A percentile compares a stretch with the other conserved stretches of the same genome.
Evolutionary conservation across 2,329 filamentous ascomycete genomes (phyloP).

Genomic region (Aureobasidium sp.): DNA sequence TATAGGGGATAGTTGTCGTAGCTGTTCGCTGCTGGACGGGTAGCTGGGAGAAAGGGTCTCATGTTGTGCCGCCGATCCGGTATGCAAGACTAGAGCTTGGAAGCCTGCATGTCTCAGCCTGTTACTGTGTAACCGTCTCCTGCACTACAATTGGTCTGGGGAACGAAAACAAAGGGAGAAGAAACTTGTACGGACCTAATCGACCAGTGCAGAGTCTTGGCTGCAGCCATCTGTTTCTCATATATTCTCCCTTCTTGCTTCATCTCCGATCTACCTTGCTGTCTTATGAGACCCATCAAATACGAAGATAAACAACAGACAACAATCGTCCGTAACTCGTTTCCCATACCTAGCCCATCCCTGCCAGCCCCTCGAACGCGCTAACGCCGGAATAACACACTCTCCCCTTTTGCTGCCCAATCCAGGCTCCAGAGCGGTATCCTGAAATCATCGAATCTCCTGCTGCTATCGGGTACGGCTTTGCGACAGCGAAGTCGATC

Average conservation of each 20-base stretch:
- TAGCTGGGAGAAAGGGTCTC: constrained; percentile 1
- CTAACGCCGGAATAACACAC: background rate
- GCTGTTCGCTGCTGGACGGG: background rate
- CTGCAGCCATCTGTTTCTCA: background rate
- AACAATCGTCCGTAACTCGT: background rate
- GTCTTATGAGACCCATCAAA: background rate
- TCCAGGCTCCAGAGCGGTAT: background rate
- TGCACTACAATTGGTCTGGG: background rate
- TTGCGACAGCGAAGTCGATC: background rate
- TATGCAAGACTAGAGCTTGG: background rate
- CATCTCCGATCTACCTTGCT: background rate
- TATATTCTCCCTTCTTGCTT: background rate
- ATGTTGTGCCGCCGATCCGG: background rate
- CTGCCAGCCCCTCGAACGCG: background rate
- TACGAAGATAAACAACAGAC: background rate
- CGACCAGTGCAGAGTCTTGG: background rate
- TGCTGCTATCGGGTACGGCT: background rate
- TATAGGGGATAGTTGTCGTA: background rate
- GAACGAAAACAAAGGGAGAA: background rate
- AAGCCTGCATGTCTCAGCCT: constrained; percentile 1
- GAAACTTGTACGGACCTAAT: background rate
- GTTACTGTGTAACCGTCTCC: background rate
- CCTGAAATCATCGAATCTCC: no score
- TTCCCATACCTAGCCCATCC: background rate
- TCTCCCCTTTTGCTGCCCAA: background rate